Evolutionary conservation across 2,329 filamentous ascomycete species (phyloP), one percentile per base, ranked within the genome.

Genomic region (Diaporthe sp.): DNA sequence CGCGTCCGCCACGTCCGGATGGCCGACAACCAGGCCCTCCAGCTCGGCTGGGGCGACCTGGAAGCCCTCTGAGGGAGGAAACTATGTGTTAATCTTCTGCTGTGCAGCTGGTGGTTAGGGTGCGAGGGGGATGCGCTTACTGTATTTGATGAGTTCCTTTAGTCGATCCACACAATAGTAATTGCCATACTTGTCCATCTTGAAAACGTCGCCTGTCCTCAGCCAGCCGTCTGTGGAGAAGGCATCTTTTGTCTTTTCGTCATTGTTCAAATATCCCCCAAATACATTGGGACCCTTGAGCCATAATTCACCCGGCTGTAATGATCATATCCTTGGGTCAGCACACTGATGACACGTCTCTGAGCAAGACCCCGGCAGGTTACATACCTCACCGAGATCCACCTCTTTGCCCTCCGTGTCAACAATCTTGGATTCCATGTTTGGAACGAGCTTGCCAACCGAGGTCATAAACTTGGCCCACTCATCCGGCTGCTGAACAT

Each of bases 151-250:
- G 72, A 92, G 79, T 81, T 92, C 90, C 85, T 94, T 95, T 47
- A 95, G 87, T 9, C 95, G 92, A 81, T 98, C 96, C 1, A 96
- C 97, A 81, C 98, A 96, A 85, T 92, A 98, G 79, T 97, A 94
- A 80, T 97, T 94, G 39, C 94, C 94, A 66, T 94, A 88, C 59
- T 88, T 85, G 80, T 97, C 94, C 79, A 94, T 90, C 77, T 94
- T 92, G 5, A 94, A 94, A 35, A 98, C 92, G 79, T 98, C 96
- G 2, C 96, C 96, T 0, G 96, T 98, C 83, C 93, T 96, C 88
- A 97, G 98, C 86, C 92, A 98, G 1, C 94, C 94, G 77, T 97
- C 94, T 0, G 85, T 78, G 3, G 93, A 94, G 75, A 97, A 91
- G 0, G 93, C 92, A 59, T 94, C 92, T 3, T 85, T 86, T 3